A percentile compares a stretch with the other conserved stretches of the same genome.
phyloP scores from a whole-genome alignment of 1,284 basidiomycete genomes.

The Schizophyllum amplum region DNA sequence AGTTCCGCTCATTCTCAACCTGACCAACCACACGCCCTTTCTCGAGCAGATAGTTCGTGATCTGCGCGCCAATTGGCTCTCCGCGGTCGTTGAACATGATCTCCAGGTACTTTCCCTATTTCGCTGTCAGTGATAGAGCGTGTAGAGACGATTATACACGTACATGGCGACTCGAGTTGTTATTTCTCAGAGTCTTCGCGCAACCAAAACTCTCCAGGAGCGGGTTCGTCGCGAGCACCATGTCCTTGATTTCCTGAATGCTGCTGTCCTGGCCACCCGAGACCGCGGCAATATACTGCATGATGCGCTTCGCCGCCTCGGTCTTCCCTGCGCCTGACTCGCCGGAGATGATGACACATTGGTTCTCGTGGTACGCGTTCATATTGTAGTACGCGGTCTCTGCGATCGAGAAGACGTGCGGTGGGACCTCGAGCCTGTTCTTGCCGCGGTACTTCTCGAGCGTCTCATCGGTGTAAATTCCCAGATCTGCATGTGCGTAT shows the following conservation, averaged over 20 bases:
- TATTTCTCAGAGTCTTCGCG: slow-evolving; percentile 97
- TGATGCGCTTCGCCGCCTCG: slow-evolving; percentile 96
- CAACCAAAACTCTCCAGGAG: slow-evolving; percentile 97
- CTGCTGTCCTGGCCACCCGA: slow-evolving; percentile 78
- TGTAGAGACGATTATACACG: slow-evolving; percentile 23
- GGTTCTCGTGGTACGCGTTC: slow-evolving; percentile 99
- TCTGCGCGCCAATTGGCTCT: slow-evolving; percentile 94
- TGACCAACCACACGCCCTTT: slow-evolving; percentile 97
- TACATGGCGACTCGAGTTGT: slow-evolving; percentile 97
- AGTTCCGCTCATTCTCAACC: slow-evolving; percentile 94
- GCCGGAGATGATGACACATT: slow-evolving; percentile 99
- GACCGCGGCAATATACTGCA: slow-evolving; percentile 99
- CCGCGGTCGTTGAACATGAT: slow-evolving; percentile 97
- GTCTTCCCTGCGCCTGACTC: slow-evolving; percentile 98
- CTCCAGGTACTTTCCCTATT: slow-evolving; percentile 95
- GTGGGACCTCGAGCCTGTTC: slow-evolving; percentile 96
- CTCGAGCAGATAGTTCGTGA: slow-evolving; percentile 97
- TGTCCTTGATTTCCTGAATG: slow-evolving; percentile 98
- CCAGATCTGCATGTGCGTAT: slow-evolving; percentile 60
- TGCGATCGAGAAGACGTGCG: slow-evolving; percentile 97
- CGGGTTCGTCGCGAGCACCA: slow-evolving; percentile 99
- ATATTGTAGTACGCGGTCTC: slow-evolving; percentile 99
- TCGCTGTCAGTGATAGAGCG: slow-evolving; percentile 4
- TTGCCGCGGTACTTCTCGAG: slow-evolving; percentile 90
- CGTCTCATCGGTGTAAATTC: slow-evolving; percentile 93